phyloP scores from a whole-genome alignment of 768 basidiomycete genomes.

The Boletus fagicola region DNA sequence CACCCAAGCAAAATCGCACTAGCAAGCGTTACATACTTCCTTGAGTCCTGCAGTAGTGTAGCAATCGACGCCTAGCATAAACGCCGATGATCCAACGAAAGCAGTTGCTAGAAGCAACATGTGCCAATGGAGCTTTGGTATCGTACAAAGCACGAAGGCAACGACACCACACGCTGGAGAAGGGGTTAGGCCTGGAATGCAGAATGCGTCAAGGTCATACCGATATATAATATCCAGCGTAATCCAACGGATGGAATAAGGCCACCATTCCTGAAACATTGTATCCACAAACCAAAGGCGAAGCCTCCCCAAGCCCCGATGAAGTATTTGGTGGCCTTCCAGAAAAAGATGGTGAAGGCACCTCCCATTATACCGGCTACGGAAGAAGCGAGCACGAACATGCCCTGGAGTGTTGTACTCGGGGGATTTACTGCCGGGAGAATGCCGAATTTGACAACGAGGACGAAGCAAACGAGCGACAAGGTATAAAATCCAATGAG shows the following conservation, averaged over 20 bases:
- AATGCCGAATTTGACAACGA: conserved; percentile 88
- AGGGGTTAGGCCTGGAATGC: conserved; percentile 15
- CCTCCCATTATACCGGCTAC: conserved; percentile 85
- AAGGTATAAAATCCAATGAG: conserved; percentile 89
- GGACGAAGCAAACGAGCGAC: conserved; percentile 79
- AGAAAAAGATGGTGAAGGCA: conserved; percentile 87
- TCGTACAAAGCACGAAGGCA: conserved; percentile 80
- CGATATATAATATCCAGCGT: conserved; percentile 88
- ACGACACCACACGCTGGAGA: conserved; percentile 62
- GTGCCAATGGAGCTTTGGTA: conserved; percentile 85
- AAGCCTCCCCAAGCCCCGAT: conserved; percentile 68
- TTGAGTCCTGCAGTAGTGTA: conserved; percentile 90
- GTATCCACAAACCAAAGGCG: conserved; percentile 81
- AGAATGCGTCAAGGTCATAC: conserved; percentile 39
- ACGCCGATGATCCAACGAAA: conserved; percentile 84
- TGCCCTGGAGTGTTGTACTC: conserved; percentile 71
- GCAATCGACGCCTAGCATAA: conserved; percentile 93
- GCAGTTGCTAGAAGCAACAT: conserved; percentile 84
- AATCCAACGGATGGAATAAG: conserved; percentile 73
- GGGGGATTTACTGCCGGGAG: conserved; percentile 83
- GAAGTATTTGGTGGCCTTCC: conserved; percentile 83
- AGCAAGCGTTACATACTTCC: conserved; percentile 54
- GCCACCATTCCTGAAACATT: conserved; percentile 81
- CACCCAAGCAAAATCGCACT: background rate
- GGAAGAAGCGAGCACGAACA: conserved; percentile 81